A percentile compares a stretch with the other conserved stretches of the same genome.
Evolutionary conservation across 2,329 filamentous ascomycete genomes (phyloP).

Genomic region (Colletotrichum ledebouriae): DNA sequence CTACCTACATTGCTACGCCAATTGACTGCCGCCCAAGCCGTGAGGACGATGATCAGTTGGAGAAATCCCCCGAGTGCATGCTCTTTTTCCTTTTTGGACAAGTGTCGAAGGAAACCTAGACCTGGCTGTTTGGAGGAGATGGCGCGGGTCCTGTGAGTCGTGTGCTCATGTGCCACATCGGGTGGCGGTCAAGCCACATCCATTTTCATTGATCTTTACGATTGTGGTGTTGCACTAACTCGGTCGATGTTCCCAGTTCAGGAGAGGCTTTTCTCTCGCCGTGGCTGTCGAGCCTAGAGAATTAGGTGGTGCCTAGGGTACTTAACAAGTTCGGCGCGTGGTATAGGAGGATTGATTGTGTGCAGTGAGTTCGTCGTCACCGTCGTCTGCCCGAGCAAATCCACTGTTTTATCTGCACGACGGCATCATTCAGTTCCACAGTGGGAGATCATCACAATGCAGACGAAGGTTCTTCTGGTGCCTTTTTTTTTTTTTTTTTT

Average conservation of each 20-base stretch:
- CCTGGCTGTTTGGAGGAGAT: background rate
- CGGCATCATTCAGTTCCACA: conserved; percentile 35
- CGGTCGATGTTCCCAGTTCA: too few relatives aligned
- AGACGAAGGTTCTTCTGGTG: background rate
- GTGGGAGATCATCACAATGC: background rate
- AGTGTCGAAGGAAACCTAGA: background rate
- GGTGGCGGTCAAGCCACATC: conserved; percentile 27
- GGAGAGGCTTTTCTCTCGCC: too few relatives aligned
- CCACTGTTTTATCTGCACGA: conserved; percentile 18
- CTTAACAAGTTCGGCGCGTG: too few relatives aligned
- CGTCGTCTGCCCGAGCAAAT: background rate
- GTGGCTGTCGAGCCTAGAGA: too few relatives aligned
- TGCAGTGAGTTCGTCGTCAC: too few relatives aligned
- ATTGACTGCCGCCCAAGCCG: too few relatives aligned
- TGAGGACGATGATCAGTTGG: conserved; percentile 30
- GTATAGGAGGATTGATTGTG: too few relatives aligned
- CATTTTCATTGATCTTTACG: background rate
- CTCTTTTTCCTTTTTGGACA: background rate
- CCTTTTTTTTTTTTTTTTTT: too few relatives aligned
- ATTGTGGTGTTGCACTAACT: conserved; percentile 12
- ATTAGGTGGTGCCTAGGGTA: too few relatives aligned
- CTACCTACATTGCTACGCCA: too few relatives aligned
- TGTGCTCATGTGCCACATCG: conserved; percentile 39
- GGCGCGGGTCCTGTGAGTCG: conserved; percentile 32
- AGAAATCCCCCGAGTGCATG: conserved; percentile 22